Percentiles rank a stretch among this genome's conserved stretches.
Evolutionary conservation across 2,329 filamentous ascomycete species (phyloP).

Genomic region (Lachnellula suecica): DNA sequence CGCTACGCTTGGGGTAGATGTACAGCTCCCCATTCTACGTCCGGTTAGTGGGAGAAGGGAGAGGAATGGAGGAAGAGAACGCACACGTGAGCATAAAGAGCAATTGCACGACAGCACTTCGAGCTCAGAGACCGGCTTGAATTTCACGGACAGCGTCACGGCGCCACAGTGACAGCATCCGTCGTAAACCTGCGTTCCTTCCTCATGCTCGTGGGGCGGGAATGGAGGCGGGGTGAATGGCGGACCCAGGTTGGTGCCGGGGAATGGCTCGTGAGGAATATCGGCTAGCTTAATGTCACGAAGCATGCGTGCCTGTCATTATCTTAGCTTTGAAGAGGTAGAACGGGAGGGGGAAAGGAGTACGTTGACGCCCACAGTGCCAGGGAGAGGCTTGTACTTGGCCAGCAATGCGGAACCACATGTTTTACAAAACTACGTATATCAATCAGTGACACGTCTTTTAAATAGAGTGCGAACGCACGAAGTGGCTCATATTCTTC

Average conservation of each 20-base stretch:
- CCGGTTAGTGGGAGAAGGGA: background rate
- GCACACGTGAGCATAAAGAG: slow-evolving; percentile 15
- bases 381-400: slow-evolving; percentile 26
- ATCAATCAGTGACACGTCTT: background rate
- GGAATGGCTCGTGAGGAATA: background rate
- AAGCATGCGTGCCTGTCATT: slow-evolving; percentile 6
- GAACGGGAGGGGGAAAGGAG: slow-evolving; percentile 11
- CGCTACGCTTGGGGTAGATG: slow-evolving; percentile 18
- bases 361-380: slow-evolving; percentile 42
- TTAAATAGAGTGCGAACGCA: slow-evolving; percentile 3
- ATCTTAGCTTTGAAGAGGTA: background rate
- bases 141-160: slow-evolving; percentile 17
- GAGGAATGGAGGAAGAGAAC: background rate
- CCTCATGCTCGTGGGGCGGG: background rate
- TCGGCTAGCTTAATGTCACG: slow-evolving; percentile 2
- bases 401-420: slow-evolving; percentile 46
- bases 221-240: slow-evolving; percentile 1
- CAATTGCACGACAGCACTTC: slow-evolving; percentile 24
- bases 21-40: slow-evolving; percentile 21
- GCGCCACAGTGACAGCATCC: slow-evolving; percentile 30
- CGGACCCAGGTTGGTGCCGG: background rate
- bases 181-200: slow-evolving; percentile 14
- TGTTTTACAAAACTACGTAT: slow-evolving; percentile 47
- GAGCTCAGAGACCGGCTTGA: slow-evolving; percentile 12
- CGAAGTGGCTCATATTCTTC: slow-evolving; percentile 42